phyloP scores from a whole-genome alignment of 202 grass and related monocot species.

The Cymbopogon flexuosus region DNA sequence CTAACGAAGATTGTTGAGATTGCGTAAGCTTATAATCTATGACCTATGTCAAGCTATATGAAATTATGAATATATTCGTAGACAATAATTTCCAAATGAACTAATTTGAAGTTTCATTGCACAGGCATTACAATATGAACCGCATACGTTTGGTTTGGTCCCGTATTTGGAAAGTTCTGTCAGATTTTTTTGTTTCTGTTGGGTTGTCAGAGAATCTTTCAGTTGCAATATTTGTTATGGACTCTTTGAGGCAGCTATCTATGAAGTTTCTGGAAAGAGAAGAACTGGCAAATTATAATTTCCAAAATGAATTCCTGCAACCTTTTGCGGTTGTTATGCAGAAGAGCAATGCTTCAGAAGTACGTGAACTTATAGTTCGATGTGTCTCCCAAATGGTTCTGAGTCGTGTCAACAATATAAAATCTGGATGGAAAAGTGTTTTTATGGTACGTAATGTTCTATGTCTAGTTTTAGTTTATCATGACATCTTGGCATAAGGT shows the following conservation, averaged over 20 bases:
- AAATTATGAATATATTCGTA: constrained; percentile 4
- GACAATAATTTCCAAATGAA: neutral
- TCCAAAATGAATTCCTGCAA: constrained; percentile 95
- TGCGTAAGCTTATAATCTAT: constrained; percentile 65
- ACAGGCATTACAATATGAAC: constrained; percentile 99
- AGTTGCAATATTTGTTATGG: constrained; percentile 99
- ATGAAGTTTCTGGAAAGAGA: constrained; percentile 99
- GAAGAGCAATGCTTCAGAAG: constrained; percentile 85
- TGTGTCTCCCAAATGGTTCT: constrained; percentile 98
- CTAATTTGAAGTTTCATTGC: constrained; percentile 35
- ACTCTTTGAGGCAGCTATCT: constrained; percentile 87
- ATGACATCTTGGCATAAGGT: constrained; percentile 19
- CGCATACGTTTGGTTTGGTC: constrained; percentile 96
- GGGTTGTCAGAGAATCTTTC: constrained; percentile 89
- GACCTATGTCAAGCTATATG: neutral
- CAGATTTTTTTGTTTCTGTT: constrained; percentile 93
- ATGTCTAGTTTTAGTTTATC: constrained; percentile 25
- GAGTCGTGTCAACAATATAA: constrained; percentile 94
- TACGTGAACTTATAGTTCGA: constrained; percentile 86
- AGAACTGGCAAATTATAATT: constrained; percentile 98
- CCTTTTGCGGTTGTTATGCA: constrained; percentile 97
- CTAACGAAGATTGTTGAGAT: constrained; percentile 99
- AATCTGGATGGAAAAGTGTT: constrained; percentile 98
- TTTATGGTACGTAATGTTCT: constrained; percentile 61
- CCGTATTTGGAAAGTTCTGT: constrained; percentile 90